These are phyloP conservation scores for Maudiozyma serrabonitensis DNA, from an alignment of 805 yeast species.

Conservation along the genomic window DNA sequence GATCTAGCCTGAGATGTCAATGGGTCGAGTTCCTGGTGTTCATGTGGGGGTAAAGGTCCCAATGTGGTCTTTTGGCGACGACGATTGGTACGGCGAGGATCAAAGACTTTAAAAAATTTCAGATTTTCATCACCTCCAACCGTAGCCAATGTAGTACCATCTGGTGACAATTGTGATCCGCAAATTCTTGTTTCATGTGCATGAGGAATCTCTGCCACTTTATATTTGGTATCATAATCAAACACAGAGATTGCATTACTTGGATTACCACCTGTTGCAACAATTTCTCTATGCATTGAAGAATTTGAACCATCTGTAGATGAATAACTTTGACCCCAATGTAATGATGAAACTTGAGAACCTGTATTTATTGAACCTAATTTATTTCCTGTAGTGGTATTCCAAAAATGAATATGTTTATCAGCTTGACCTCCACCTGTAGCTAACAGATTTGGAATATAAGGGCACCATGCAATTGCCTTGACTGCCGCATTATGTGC, in stretches of 20 bases:
- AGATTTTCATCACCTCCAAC: constrained; percentile 94
- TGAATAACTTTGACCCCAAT: constrained; percentile 62
- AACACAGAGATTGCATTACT: constrained; percentile 73
- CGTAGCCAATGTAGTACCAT: constrained; percentile 82
- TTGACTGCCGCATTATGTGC: constrained; percentile 91
- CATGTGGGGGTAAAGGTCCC: constrained; percentile 2
- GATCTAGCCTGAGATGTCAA: not conserved
- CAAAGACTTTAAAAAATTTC: constrained; percentile 90
- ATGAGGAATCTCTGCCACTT: constrained; percentile 74
- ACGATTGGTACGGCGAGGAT: constrained; percentile 18
- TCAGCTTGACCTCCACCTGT: constrained; percentile 96
- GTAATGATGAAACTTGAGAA: constrained; percentile 85
- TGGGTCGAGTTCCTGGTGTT: constrained; percentile 3
- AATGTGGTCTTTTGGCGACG: not conserved
- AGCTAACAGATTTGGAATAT: constrained; percentile 72
- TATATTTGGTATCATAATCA: constrained; percentile 75
- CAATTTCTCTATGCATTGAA: constrained; percentile 47
- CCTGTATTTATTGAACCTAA: constrained; percentile 83
- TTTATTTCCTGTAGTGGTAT: constrained; percentile 80
- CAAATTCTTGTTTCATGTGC: constrained; percentile 90
- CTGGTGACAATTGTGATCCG: constrained; percentile 79
- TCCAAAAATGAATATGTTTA: constrained; percentile 88
- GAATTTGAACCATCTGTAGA: constrained; percentile 15
- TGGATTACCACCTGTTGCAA: constrained; percentile 91
- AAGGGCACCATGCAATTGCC: constrained; percentile 92